Evolutionary conservation across 306 rosid species (phyloP).

Genomic region (Gynostemma pentaphyllum): DNA sequence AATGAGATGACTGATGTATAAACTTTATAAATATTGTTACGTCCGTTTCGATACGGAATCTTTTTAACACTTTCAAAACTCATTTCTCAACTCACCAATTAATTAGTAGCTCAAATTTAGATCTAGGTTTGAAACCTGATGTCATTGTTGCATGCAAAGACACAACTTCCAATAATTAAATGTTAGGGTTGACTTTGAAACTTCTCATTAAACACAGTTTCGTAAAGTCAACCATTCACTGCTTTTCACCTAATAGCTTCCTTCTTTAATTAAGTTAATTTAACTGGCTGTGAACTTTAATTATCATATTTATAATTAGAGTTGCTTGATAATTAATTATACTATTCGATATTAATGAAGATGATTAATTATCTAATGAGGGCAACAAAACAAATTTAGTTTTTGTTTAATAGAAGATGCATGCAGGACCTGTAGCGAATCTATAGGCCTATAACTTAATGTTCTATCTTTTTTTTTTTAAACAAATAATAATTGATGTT

Average conservation of each 20-base stretch:
- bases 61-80: too few species aligned
- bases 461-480: too few species aligned
- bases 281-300: not conserved
- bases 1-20: too few species aligned
- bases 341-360: too few species aligned
- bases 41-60: too few species aligned
- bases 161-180: conserved; percentile 2
- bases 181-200: conserved; percentile 7
- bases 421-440: too few species aligned
- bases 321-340: not conserved
- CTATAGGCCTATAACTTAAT: too few species aligned
- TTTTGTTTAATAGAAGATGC: too few species aligned
- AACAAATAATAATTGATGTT: too few species aligned
- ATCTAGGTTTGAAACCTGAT: not conserved
- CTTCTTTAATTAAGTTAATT: not conserved
- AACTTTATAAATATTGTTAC: too few species aligned
- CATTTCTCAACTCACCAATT: not conserved
- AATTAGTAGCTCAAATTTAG: not conserved
- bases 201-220: not conserved
- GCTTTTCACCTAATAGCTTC: not conserved
- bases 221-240: conserved; percentile 7
- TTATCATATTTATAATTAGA: not conserved
- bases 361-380: too few species aligned
- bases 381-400: too few species aligned
- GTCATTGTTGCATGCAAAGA: conserved; percentile 3